Evolutionary conservation across 345 rosid species (phyloP).

Genomic region (Gossypium thurberi): DNA sequence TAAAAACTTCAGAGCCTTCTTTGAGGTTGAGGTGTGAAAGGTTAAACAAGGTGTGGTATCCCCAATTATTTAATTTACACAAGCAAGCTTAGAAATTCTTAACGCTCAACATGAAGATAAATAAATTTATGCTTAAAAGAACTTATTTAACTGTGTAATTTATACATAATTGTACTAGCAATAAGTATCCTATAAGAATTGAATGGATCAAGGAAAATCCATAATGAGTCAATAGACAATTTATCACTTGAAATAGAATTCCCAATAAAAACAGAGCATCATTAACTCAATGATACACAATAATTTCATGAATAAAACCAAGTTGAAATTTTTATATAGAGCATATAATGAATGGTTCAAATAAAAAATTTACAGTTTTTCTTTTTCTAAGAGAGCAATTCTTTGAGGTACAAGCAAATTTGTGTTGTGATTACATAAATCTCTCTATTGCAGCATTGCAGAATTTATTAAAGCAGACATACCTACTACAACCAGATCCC

Average conservation of each 20-base stretch:
- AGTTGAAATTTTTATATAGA: background rate
- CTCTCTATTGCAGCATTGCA: background rate
- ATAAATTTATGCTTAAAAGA: background rate
- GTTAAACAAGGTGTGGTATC: background rate
- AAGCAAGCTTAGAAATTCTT: background rate
- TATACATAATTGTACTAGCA: background rate
- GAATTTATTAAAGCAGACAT: conserved; percentile 18
- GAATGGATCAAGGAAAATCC: background rate
- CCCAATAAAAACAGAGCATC: background rate
- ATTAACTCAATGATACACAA: background rate
- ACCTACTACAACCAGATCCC: conserved; percentile 92
- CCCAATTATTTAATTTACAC: background rate
- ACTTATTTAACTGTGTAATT: background rate
- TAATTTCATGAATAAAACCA: background rate
- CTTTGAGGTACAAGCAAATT: background rate
- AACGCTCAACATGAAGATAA: background rate
- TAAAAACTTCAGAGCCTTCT: background rate
- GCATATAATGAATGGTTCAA: background rate
- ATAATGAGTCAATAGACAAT: background rate
- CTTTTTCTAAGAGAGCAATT: background rate
- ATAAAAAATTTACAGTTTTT: background rate
- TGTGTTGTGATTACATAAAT: background rate
- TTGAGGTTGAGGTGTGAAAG: background rate
- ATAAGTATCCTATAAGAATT: background rate
- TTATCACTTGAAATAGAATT: background rate